Evolutionary conservation across 352 stramenopile species (phyloP).

Genomic region (Pythium plurisporium): DNA sequence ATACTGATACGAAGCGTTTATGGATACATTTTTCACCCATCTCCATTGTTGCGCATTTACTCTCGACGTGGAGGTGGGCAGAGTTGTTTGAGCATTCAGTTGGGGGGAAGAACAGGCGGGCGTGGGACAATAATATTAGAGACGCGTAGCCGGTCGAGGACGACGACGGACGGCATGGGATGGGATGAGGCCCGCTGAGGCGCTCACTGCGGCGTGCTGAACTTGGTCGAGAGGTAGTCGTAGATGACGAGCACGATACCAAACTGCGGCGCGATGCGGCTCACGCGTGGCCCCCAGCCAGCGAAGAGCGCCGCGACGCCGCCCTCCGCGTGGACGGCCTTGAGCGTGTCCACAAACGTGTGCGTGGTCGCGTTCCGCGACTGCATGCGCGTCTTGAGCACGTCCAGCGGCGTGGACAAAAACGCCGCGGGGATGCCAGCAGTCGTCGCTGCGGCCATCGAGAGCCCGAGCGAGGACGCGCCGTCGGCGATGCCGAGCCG

Average conservation of each 20-base stretch:
- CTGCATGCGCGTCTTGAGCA: conserved; percentile 82
- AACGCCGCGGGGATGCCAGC: conserved; percentile 72
- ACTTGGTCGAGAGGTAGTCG: conserved; percentile 73
- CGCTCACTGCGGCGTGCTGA: conserved; percentile 19
- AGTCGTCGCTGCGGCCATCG: conserved; percentile 63
- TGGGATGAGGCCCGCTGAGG: too few relatives aligned
- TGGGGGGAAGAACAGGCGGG: too few relatives aligned
- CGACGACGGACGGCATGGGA: not conserved
- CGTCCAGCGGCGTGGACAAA: conserved; percentile 69
- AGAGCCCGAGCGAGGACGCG: conserved; percentile 56
- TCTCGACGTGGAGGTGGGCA: too few relatives aligned
- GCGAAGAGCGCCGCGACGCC: conserved; percentile 54
- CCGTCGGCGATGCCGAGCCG: conserved; percentile 58
- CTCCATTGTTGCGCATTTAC: not conserved
- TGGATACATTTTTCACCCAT: conserved; percentile 7
- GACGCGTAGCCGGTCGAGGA: not conserved
- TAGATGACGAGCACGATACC: conserved; percentile 79
- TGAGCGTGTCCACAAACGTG: conserved; percentile 45
- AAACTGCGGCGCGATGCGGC: conserved; percentile 75
- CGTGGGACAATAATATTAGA: conserved; percentile 9
- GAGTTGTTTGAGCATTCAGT: not conserved
- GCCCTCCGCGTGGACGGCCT: conserved; percentile 46
- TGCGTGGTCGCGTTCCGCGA: conserved; percentile 43
- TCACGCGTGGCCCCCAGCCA: conserved; percentile 65
- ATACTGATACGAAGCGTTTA: too few relatives aligned